Percentiles rank a stretch among this genome's conserved stretches.
These are phyloP conservation scores for Cercophora scortea DNA, from an alignment of 495 filamentous ascomycete species.

Conservation along the genomic window DNA sequence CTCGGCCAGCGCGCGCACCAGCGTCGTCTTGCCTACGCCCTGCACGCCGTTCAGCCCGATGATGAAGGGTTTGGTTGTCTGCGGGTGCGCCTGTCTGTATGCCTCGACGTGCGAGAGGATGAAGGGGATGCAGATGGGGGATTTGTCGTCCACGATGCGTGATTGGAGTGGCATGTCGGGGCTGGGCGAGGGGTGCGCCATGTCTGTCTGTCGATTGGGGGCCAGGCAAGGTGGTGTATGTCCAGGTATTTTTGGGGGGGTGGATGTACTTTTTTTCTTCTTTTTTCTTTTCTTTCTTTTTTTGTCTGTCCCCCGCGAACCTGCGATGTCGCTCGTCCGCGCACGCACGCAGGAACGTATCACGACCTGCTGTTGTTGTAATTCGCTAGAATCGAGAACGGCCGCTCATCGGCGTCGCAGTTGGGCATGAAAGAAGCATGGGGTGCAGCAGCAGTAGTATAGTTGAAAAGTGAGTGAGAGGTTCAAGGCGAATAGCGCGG, in stretches of 20 bases:
- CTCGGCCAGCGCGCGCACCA: conserved; percentile 61
- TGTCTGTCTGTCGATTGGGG: neutral
- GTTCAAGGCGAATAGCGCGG: too few relatives aligned
- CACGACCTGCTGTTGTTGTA: too few relatives aligned
- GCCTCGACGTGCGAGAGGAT: conserved; percentile 57
- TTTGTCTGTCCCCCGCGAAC: too few relatives aligned
- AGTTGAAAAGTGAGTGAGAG: too few relatives aligned
- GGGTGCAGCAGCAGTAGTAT: neutral
- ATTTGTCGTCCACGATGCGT: conserved; percentile 70
- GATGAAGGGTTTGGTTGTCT: conserved; percentile 38
- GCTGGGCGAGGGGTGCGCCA: neutral
- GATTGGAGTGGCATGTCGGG: conserved; percentile 20
- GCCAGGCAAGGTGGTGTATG: too few relatives aligned
- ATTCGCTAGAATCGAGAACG: too few relatives aligned
- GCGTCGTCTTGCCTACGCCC: conserved; percentile 84
- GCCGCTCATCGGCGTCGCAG: neutral
- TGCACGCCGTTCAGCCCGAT: conserved; percentile 65
- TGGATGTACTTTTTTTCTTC: too few relatives aligned
- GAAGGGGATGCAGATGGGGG: conserved; percentile 79
- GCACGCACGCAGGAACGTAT: too few relatives aligned
- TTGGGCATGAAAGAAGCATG: conserved; percentile 9
- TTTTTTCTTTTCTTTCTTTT: too few relatives aligned
- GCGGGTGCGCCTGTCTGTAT: conserved; percentile 27
- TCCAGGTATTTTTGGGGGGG: too few relatives aligned
- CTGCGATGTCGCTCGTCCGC: too few relatives aligned